Evolutionary conservation across 1,139 yeast species (phyloP).

Genomic region (Pichia cactophila): DNA sequence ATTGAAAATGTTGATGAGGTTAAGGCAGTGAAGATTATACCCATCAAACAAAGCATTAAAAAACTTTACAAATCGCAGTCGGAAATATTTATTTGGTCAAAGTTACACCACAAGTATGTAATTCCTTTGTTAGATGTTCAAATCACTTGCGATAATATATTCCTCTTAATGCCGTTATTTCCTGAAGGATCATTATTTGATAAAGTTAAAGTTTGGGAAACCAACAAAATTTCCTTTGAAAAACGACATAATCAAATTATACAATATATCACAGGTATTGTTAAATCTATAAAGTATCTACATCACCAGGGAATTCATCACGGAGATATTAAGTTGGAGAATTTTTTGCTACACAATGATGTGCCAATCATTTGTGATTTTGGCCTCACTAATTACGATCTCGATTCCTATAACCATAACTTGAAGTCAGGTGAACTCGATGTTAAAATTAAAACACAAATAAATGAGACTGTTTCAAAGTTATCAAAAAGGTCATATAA

Average conservation of each 20-base stretch:
- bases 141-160: conserved; percentile 57
- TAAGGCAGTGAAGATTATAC: conserved; percentile 74
- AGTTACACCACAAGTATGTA: conserved; percentile 56
- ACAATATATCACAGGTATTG: conserved; percentile 45
- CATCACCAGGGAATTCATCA: conserved; percentile 72
- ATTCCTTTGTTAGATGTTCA: conserved; percentile 54
- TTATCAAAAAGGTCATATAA: background rate
- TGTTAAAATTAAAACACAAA: background rate
- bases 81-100: conserved; percentile 72
- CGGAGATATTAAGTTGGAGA: conserved; percentile 85
- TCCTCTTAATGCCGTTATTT: conserved; percentile 66
- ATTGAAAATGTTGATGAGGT: conserved; percentile 22
- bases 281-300: conserved; percentile 59
- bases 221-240: conserved; percentile 16
- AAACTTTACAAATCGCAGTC: conserved; percentile 50
- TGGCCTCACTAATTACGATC: conserved; percentile 51
- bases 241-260: conserved; percentile 30
- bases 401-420: background rate
- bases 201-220: conserved; percentile 63
- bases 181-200: conserved; percentile 81
- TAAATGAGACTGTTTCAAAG: background rate
- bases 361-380: conserved; percentile 68
- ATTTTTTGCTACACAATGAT: conserved; percentile 52
- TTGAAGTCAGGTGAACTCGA: background rate
- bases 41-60: conserved; percentile 35